Conservation (phyloP, 2,329 filamentous ascomycete genomes). For the Sporothrix sp. region DNA sequence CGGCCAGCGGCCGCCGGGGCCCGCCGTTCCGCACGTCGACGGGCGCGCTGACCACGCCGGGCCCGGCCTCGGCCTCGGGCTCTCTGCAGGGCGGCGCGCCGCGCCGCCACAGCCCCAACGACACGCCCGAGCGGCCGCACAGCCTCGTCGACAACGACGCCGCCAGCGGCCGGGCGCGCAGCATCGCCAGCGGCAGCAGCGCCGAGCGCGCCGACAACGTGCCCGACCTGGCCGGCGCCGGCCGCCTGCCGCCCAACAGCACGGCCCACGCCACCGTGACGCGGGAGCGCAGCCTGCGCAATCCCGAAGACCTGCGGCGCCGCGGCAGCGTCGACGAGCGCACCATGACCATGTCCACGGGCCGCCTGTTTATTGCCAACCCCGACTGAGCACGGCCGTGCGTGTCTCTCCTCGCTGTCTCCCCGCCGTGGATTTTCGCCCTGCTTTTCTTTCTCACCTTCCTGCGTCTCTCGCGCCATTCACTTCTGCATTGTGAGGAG, state of each 20-base stretch:
- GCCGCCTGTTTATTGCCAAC: conserved; percentile 76
- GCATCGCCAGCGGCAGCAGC: conserved; percentile 46
- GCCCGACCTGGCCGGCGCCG: conserved; percentile 41
- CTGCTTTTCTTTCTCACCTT: neutral
- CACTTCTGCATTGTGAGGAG: conserved; percentile 1
- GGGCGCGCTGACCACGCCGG: conserved; percentile 28
- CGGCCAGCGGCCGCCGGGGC: conserved; percentile 41
- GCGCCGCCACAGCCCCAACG: conserved; percentile 41
- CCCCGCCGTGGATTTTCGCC: neutral
- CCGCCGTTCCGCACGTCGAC: conserved; percentile 41
- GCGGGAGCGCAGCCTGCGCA: conserved; percentile 56
- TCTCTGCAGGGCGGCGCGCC: neutral
- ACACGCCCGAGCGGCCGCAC: conserved; percentile 45
- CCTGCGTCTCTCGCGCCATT: neutral
- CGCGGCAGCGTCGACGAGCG: conserved; percentile 77
- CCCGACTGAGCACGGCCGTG: conserved; percentile 47
- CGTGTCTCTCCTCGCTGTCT: neutral
- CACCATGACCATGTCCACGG: conserved; percentile 63
- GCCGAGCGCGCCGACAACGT: conserved; percentile 52
- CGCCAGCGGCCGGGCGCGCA: conserved; percentile 39
- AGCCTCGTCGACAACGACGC: conserved; percentile 35
- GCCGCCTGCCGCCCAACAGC: conserved; percentile 49
- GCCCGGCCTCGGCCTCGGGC: conserved; percentile 28
- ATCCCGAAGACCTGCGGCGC: conserved; percentile 60
- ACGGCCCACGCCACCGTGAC: conserved; percentile 47